Conservation (phyloP, 805 yeast genomes). For the Blastobotrys attinorum region DNA sequence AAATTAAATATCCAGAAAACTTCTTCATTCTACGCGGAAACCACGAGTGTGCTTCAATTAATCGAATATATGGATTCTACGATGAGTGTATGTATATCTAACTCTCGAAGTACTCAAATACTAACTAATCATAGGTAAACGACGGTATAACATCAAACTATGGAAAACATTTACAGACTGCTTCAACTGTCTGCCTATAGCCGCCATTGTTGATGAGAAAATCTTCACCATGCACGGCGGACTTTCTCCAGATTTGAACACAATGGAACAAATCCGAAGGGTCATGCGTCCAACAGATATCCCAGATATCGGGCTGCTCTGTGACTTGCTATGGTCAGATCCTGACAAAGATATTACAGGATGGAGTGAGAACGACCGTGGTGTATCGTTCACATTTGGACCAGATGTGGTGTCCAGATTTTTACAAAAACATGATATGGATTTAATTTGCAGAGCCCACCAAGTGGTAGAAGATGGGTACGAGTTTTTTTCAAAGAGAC, state of each 20-base stretch:
- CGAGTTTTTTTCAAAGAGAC: constrained; percentile 93
- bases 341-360: constrained; percentile 98
- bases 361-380: constrained; percentile 98
- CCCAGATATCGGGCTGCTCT: constrained; percentile 93
- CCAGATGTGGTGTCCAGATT: constrained; percentile 97
- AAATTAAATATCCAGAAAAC: constrained; percentile 96
- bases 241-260: constrained; percentile 89
- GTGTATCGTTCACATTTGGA: constrained; percentile 99
- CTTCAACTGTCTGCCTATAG: constrained; percentile 96
- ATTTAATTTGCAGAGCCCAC: constrained; percentile 95
- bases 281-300: constrained; percentile 99
- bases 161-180: constrained; percentile 99
- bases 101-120: constrained; percentile 30
- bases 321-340: constrained; percentile 97
- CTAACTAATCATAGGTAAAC: constrained; percentile 51
- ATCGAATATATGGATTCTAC: constrained; percentile 95
- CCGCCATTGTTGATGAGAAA: constrained; percentile 96
- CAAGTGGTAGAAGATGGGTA: constrained; percentile 99
- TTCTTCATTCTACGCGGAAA: constrained; percentile 95
- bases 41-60: constrained; percentile 97
- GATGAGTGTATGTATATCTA: constrained; percentile 73
- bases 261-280: constrained; percentile 98
- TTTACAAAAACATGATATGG: constrained; percentile 96
- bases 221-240: constrained; percentile 99
- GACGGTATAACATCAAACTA: constrained; percentile 95